Evolutionary conservation across 805 yeast species (phyloP).

Genomic region (Ogataea chonburiensis): DNA sequence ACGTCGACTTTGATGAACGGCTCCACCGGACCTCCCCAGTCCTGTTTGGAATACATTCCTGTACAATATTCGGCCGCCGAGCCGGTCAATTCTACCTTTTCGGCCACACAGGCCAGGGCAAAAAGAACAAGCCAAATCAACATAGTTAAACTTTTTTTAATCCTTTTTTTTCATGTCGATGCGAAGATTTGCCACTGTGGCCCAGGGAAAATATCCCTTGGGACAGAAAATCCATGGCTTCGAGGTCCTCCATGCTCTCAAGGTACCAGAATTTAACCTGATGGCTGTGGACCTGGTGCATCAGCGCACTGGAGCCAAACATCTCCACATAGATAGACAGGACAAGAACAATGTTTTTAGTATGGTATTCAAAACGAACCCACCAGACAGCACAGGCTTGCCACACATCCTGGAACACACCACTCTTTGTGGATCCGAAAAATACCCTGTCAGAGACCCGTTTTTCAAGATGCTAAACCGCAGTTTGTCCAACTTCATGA

Average conservation of each 20-base stretch:
- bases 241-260: conserved; percentile 57
- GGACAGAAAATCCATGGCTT: conserved; percentile 68
- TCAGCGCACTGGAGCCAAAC: conserved; percentile 67
- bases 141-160: conserved; percentile 3
- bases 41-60: conserved; percentile 84
- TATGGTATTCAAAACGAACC: conserved; percentile 87
- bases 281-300: conserved; percentile 77
- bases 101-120: conserved; percentile 32
- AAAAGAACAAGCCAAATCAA: conserved; percentile 5
- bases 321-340: conserved; percentile 79
- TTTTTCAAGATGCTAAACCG: conserved; percentile 96
- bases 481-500: conserved; percentile 95
- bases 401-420: conserved; percentile 97
- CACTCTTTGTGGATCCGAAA: conserved; percentile 88
- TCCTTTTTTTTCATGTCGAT: conserved; percentile 12
- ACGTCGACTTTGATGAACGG: conserved; percentile 58
- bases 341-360: conserved; percentile 88
- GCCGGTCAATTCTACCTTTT: conserved; percentile 48
- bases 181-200: conserved; percentile 15
- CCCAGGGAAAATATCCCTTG: conserved; percentile 51
- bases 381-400: conserved; percentile 92
- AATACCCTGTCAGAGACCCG: conserved; percentile 94
- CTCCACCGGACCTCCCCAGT: conserved; percentile 79
- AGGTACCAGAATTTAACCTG: conserved; percentile 79
- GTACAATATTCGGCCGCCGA: conserved; percentile 69